These are phyloP conservation scores for Juglanconis oblonga DNA, from an alignment of 2,329 filamentous ascomycete species.

Conservation along the genomic window DNA sequence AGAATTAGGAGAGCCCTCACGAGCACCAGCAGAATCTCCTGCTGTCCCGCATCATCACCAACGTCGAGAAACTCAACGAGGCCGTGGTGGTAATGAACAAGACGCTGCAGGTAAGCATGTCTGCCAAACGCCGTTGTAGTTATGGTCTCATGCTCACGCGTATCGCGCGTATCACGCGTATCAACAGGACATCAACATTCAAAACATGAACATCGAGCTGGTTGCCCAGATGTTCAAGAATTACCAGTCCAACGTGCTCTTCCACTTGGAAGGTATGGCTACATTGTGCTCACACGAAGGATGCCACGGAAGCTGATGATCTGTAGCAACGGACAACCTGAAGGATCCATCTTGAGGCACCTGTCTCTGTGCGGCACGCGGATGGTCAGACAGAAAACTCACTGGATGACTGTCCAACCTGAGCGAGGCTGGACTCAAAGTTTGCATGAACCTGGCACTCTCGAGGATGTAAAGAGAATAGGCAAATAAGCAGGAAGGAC, in stretches of 20 bases:
- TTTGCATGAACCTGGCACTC: no score
- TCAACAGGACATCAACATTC: conserved; percentile 89
- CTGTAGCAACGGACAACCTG: conserved; percentile 73
- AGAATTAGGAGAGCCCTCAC: conserved; percentile 79
- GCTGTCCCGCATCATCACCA: conserved; percentile 92
- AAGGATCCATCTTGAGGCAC: conserved; percentile 66
- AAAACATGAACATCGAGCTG: conserved; percentile 98
- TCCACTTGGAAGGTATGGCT: conserved; percentile 83
- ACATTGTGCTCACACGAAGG: no score
- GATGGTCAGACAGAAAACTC: no score
- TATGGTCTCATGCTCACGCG: no score
- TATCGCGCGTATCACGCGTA: background rate
- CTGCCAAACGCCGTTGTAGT: no score
- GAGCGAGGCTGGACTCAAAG: no score
- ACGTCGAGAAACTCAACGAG: conserved; percentile 98
- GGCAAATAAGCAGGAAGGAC: background rate
- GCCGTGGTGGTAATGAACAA: conserved; percentile 91
- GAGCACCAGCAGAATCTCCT: conserved; percentile 95
- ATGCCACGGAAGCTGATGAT: background rate
- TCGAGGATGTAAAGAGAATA: background rate
- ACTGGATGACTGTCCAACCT: no score
- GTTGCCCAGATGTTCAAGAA: conserved; percentile 99
- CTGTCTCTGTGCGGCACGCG: background rate
- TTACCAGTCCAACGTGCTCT: conserved; percentile 96
- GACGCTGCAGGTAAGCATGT: conserved; percentile 76